A percentile compares a stretch with the other conserved stretches of the same genome.
Evolutionary conservation across 306 rosid species (phyloP).

Genomic region (Fragaria ananassa): DNA sequence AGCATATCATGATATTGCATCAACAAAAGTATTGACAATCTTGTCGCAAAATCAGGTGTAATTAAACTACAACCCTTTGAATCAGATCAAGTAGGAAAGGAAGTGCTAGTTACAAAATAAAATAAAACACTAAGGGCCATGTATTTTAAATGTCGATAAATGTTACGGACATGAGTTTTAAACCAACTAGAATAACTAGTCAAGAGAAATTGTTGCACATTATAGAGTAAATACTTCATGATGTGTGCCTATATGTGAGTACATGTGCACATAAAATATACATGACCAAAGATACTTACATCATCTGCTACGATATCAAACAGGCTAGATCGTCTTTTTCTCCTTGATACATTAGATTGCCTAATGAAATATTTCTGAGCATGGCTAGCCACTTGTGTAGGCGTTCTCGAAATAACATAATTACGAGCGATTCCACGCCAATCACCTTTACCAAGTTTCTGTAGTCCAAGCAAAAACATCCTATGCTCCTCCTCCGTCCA

Average conservation of each 20-base stretch:
- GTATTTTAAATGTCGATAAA: neutral
- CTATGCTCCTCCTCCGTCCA: slow-evolving; percentile 99
- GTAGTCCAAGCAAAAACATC: slow-evolving; percentile 93
- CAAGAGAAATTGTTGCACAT: slow-evolving; percentile 3
- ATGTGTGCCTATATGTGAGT: neutral
- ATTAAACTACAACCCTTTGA: neutral
- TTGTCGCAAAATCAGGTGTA: neutral
- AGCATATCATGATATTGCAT: slow-evolving; percentile 2
- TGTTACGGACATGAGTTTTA: neutral
- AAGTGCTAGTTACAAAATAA: neutral
- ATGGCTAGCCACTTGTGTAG: slow-evolving; percentile 99
- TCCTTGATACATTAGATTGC: slow-evolving; percentile 86
- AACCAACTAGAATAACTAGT: neutral
- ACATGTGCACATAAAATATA: slow-evolving; percentile 10
- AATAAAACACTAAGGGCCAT: neutral
- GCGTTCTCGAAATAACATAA: slow-evolving; percentile 87
- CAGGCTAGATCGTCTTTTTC: slow-evolving; percentile 95
- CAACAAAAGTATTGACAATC: neutral
- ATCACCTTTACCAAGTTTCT: slow-evolving; percentile 98
- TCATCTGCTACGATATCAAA: slow-evolving; percentile 91
- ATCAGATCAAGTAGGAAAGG: neutral
- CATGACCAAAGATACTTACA: slow-evolving; percentile 52
- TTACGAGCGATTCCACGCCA: slow-evolving; percentile 99
- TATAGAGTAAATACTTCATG: neutral
- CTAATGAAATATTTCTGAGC: slow-evolving; percentile 97